Evolutionary conservation across 164 flowering plant species (phyloP).

Genomic region (Houttuynia cordata): DNA sequence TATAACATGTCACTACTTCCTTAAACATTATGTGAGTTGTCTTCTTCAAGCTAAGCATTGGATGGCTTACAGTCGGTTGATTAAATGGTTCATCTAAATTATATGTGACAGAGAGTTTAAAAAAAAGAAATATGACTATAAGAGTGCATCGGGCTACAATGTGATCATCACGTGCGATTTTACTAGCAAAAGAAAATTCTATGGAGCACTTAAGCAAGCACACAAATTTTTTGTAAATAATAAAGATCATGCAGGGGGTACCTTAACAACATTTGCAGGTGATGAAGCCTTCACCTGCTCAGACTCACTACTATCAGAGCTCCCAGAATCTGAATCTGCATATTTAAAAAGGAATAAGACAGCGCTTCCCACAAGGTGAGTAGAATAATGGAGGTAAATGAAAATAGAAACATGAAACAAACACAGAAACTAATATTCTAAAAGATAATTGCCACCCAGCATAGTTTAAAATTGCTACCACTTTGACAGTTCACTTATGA

Average conservation of each 20-base stretch:
- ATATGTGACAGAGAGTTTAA: too few species aligned
- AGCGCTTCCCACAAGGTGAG: background rate
- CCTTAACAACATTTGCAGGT: conserved; percentile 29
- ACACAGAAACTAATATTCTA: background rate
- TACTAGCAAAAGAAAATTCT: background rate
- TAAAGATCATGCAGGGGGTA: conserved; percentile 6
- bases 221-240: too few species aligned
- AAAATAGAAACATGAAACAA: too few species aligned
- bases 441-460: background rate
- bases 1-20: too few species aligned
- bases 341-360: background rate
- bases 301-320: conserved; percentile 52
- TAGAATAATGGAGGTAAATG: background rate
- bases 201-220: conserved; percentile 8
- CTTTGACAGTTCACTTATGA: background rate
- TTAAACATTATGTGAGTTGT: too few species aligned
- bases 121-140: too few species aligned
- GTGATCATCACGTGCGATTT: too few species aligned
- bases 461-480: background rate
- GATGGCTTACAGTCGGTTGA: too few species aligned
- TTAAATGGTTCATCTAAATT: too few species aligned
- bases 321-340: conserved; percentile 57
- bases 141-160: too few species aligned
- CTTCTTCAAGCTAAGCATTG: too few species aligned
- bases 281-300: conserved; percentile 37